Conservation (phyloP, 768 basidiomycete genomes). For the Ephemerocybe angulata region DNA sequence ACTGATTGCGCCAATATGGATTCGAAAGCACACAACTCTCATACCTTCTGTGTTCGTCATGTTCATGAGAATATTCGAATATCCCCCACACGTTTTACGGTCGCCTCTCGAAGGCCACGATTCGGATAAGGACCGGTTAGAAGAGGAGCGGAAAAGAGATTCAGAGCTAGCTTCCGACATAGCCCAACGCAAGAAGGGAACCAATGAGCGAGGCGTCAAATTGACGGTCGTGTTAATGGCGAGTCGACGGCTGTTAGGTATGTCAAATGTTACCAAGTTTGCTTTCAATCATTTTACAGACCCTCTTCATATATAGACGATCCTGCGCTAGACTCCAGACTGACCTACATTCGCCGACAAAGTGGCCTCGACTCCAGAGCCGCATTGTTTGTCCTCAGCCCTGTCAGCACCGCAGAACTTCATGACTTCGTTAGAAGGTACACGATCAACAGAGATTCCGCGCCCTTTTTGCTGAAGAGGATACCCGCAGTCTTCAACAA, state of each 20-base stretch:
- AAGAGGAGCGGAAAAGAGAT: conserved; percentile 70
- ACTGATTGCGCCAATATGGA: conserved; percentile 96
- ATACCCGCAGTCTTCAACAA: conserved; percentile 65
- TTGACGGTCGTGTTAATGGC: conserved; percentile 92
- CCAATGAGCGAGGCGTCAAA: conserved; percentile 86
- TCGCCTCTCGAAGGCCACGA: conserved; percentile 57
- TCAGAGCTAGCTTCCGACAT: conserved; percentile 78
- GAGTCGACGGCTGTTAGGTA: conserved; percentile 83
- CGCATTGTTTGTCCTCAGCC: conserved; percentile 90
- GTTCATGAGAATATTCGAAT: conserved; percentile 81
- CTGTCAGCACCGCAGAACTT: conserved; percentile 82
- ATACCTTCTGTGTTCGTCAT: conserved; percentile 92
- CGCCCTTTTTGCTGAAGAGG: conserved; percentile 1
- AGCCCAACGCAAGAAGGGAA: conserved; percentile 70
- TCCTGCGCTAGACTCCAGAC: conserved; percentile 71
- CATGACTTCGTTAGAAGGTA: conserved; percentile 86
- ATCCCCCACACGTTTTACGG: conserved; percentile 37
- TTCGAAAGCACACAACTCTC: conserved; percentile 90
- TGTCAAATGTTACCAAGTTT: conserved; percentile 22
- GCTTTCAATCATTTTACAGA: neutral
- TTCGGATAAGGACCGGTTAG: conserved; percentile 17
- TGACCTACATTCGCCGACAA: conserved; percentile 84
- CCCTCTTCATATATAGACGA: conserved; percentile 55
- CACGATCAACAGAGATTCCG: neutral
- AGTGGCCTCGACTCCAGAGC: conserved; percentile 89